Conservation (phyloP, 2,329 filamentous ascomycete species). For the Cryphonectria carpinicola region DNA sequence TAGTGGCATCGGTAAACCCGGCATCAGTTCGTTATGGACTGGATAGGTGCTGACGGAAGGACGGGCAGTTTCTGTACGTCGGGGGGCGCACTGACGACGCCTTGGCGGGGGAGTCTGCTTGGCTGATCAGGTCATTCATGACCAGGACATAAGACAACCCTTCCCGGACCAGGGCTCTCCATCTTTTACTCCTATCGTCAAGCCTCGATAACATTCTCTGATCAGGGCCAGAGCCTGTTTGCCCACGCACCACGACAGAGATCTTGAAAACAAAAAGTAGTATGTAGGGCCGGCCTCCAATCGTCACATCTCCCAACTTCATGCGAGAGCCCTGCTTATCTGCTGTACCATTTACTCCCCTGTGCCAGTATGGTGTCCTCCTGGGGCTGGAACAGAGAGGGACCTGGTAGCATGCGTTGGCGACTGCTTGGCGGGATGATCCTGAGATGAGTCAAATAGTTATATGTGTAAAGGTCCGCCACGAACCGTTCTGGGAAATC, state of each 20-base stretch:
- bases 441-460: conserved; percentile 3
- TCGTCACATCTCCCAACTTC: not conserved
- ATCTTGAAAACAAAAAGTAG: not conserved
- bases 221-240: too few species aligned
- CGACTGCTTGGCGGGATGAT: not conserved
- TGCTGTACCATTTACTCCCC: not conserved
- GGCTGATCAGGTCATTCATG: not conserved
- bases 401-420: not conserved
- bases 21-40: not conserved
- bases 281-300: not conserved
- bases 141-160: not conserved
- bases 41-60: not conserved
- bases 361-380: not conserved
- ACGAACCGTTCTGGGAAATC: not conserved
- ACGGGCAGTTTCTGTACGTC: not conserved
- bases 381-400: not conserved
- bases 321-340: not conserved
- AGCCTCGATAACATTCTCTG: not conserved
- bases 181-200: not conserved
- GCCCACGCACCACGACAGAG: not conserved
- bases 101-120: not conserved
- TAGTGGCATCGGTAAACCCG: not conserved
- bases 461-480: not conserved
- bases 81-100: not conserved
- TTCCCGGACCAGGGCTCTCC: not conserved